Conservation (phyloP, 2,329 filamentous ascomycete species). For the Fusarium sp. region DNA sequence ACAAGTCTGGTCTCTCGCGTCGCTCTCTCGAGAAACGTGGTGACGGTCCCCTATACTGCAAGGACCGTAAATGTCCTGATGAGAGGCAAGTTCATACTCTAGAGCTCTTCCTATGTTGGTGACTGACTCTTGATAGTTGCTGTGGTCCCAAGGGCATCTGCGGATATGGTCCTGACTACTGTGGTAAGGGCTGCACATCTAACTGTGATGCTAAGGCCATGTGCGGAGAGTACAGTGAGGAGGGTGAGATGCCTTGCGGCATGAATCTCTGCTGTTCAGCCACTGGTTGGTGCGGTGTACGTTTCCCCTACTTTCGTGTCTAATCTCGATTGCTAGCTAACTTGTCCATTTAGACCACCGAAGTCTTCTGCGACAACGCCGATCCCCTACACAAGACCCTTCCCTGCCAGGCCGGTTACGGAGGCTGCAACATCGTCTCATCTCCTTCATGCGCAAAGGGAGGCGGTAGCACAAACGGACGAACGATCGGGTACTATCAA, state of each 20-base stretch:
- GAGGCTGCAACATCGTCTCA: background rate
- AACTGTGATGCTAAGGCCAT: constrained; percentile 10
- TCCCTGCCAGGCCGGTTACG: constrained; percentile 13
- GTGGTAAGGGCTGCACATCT: constrained; percentile 28
- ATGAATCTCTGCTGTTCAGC: constrained; percentile 22
- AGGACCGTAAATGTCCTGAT: background rate
- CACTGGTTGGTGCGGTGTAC: constrained; percentile 5
- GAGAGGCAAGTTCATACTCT: background rate
- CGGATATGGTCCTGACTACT: constrained; percentile 9
- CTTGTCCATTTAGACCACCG: background rate
- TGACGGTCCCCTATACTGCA: constrained; percentile 13
- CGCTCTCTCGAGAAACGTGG: constrained; percentile 13
- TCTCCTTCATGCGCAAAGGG: constrained; percentile 16
- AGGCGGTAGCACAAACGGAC: constrained; percentile 1
- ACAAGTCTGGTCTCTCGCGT: background rate
- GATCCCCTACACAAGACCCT: constrained; percentile 1
- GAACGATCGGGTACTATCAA: constrained; percentile 28
- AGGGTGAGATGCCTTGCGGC: constrained; percentile 10
- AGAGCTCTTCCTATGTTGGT: no score
- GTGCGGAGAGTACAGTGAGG: constrained; percentile 21
- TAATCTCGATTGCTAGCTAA: background rate
- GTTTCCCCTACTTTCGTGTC: background rate
- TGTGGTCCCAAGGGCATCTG: constrained; percentile 2
- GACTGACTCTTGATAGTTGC: background rate
- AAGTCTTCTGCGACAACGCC: constrained; percentile 3